phyloP scores from a whole-genome alignment of 805 yeast species.

The Saturnispora mendoncae region DNA sequence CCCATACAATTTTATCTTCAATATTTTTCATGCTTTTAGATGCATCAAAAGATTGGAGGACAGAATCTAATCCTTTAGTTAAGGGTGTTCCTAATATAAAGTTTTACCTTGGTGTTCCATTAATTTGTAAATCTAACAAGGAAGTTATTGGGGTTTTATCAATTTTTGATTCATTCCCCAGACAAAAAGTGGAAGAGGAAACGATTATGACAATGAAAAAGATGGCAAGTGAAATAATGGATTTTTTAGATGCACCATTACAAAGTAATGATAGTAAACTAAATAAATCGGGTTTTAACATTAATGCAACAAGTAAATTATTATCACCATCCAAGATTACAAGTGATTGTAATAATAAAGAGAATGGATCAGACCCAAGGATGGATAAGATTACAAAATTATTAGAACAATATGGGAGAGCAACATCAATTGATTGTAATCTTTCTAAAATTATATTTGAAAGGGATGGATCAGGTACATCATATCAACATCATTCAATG shows the following conservation, averaged over 20 bases:
- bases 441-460: conserved; percentile 40
- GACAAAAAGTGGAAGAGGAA: conserved; percentile 29
- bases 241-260: conserved; percentile 26
- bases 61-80: conserved; percentile 52
- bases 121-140: conserved; percentile 30
- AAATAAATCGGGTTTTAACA: too few relatives aligned
- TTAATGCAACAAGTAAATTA: too few relatives aligned
- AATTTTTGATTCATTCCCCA: conserved; percentile 10
- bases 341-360: too few relatives aligned
- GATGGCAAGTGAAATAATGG: conserved; percentile 35
- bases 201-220: conserved; percentile 31
- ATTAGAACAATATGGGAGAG: conserved; percentile 44
- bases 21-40: conserved; percentile 48
- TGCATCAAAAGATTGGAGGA: conserved; percentile 65
- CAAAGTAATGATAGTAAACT: too few relatives aligned
- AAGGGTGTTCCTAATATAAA: conserved; percentile 48
- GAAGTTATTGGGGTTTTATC: conserved; percentile 19
- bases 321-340: too few relatives aligned
- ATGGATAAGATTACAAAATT: conserved; percentile 9
- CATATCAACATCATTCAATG: conserved; percentile 43
- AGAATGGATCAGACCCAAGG: not conserved
- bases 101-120: conserved; percentile 61
- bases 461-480: conserved; percentile 55
- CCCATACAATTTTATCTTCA: conserved; percentile 55
- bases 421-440: conserved; percentile 35